Percentiles rank a stretch among this genome's conserved stretches.
Conservation (phyloP, 1,139 yeast species). For the Saccharomyces hybrid region DNA sequence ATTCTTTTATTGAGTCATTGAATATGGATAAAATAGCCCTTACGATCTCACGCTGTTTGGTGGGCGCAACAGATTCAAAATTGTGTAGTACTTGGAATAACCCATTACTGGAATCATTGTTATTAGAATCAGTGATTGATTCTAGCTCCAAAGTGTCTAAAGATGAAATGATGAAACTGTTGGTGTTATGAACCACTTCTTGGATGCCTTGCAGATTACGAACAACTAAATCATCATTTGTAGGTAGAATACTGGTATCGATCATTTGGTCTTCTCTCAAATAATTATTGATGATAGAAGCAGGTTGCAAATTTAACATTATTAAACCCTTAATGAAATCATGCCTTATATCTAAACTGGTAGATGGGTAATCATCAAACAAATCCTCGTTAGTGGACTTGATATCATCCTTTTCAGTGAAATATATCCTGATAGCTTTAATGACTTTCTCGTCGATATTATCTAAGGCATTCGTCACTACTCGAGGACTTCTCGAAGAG, state of each 20-base stretch:
- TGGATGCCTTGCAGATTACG: constrained; percentile 26
- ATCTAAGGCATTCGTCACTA: constrained; percentile 23
- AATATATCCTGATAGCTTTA: constrained; percentile 29
- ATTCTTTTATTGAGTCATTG: constrained; percentile 36
- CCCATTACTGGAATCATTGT: constrained; percentile 21
- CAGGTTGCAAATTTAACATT: constrained; percentile 37
- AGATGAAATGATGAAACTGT: constrained; percentile 33
- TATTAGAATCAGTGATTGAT: constrained; percentile 37
- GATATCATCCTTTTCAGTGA: constrained; percentile 28
- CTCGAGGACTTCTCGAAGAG: constrained; percentile 21
- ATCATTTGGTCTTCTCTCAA: constrained; percentile 40
- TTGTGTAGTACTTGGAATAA: constrained; percentile 36
- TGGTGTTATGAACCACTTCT: constrained; percentile 23
- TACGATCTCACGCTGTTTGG: constrained; percentile 38
- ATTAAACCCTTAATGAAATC: constrained; percentile 50
- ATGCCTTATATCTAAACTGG: constrained; percentile 46
- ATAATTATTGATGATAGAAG: constrained; percentile 39
- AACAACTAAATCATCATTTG: constrained; percentile 26
- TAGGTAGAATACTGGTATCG: constrained; percentile 29
- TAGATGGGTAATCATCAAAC: constrained; percentile 40
- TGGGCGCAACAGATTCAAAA: constrained; percentile 38
- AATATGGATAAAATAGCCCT: constrained; percentile 33
- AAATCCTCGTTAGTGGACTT: constrained; percentile 31
- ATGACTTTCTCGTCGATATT: constrained; percentile 30
- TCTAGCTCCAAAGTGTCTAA: constrained; percentile 49